Conservation (phyloP, 768 basidiomycete genomes). For the Pleurotus tuber-regium region DNA sequence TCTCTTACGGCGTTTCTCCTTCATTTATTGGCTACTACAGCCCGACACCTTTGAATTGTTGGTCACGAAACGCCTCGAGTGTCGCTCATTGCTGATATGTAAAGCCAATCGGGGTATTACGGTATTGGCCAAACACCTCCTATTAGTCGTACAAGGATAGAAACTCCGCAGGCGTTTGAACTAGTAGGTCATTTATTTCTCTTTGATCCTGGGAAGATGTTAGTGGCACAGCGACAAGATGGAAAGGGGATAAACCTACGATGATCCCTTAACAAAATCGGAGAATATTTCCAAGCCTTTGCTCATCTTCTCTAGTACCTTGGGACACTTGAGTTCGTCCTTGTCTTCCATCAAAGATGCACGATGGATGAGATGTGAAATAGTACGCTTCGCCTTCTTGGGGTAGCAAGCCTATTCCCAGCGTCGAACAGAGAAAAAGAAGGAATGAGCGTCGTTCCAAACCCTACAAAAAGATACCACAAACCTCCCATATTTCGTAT, state of each 20-base stretch:
- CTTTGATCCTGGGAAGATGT: too few species aligned
- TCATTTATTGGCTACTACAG: too few species aligned
- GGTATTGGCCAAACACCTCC: too few species aligned
- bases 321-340: constrained; percentile 3
- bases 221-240: too few species aligned
- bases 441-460: neutral
- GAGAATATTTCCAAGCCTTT: constrained; percentile 9
- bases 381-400: constrained; percentile 2
- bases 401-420: constrained; percentile 5
- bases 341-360: neutral
- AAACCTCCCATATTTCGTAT: constrained; percentile 7
- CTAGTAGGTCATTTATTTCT: neutral
- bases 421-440: too few species aligned
- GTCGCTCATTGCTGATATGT: too few species aligned
- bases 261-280: constrained; percentile 7
- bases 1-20: too few species aligned
- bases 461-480: neutral
- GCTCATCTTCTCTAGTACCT: neutral
- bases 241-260: neutral
- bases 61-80: too few species aligned
- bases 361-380: neutral
- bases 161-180: too few species aligned
- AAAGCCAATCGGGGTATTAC: too few species aligned
- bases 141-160: too few species aligned
- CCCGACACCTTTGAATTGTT: too few species aligned